Evolutionary conservation across 495 filamentous ascomycete genomes (phyloP).

Genomic region (Aspergillus cavernicola): DNA sequence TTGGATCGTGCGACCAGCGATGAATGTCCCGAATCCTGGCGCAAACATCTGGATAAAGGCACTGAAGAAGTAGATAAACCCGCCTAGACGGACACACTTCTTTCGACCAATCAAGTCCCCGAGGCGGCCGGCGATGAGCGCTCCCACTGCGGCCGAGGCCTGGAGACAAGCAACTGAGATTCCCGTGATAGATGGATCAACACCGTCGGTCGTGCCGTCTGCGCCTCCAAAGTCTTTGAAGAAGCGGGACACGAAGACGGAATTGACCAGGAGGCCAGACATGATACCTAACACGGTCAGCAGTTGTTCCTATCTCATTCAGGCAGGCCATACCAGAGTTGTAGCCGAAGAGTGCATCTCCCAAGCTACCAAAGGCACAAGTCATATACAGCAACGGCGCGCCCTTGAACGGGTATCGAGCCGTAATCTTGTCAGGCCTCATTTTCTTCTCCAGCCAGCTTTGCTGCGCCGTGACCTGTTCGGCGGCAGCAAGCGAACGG

Average conservation of each 20-base stretch:
- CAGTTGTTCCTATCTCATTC: not conserved
- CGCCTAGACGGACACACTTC: conserved; percentile 29
- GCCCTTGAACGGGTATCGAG: conserved; percentile 27
- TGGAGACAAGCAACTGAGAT: conserved; percentile 30
- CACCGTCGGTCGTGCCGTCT: conserved; percentile 17
- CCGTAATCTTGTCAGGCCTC: conserved; percentile 25
- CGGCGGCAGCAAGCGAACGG: conserved; percentile 13
- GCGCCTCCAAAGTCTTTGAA: conserved; percentile 28
- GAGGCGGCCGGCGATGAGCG: conserved; percentile 27
- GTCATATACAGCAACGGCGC: conserved; percentile 23
- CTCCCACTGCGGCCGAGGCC: conserved; percentile 27
- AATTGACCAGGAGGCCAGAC: conserved; percentile 29
- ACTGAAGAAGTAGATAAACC: conserved; percentile 33
- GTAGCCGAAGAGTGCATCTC: conserved; percentile 29
- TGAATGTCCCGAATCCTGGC: conserved; percentile 26
- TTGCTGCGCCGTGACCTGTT: conserved; percentile 15
- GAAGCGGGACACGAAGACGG: conserved; percentile 27
- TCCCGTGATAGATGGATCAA: conserved; percentile 31
- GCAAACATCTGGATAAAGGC: conserved; percentile 31
- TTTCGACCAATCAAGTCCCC: conserved; percentile 31
- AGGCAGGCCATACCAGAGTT: conserved; percentile 14
- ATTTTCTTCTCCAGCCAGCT: conserved; percentile 27
- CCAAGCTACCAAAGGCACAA: conserved; percentile 29
- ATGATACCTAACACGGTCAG: not conserved
- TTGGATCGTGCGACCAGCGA: conserved; percentile 28